phyloP scores from a whole-genome alignment of 768 basidiomycete species.

The Leccinum imitatum region DNA sequence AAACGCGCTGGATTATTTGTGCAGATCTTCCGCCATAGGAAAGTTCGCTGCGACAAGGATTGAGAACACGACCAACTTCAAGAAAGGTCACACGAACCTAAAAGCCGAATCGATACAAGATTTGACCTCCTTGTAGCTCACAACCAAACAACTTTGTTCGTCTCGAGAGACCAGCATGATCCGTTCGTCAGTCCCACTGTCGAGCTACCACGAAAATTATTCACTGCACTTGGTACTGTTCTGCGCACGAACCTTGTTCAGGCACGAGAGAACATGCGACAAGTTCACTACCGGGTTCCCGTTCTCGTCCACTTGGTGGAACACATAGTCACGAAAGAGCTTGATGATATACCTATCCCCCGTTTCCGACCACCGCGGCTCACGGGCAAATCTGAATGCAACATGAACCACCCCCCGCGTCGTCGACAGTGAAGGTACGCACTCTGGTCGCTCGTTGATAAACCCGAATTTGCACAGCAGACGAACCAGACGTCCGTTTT shows the following conservation, averaged over 20 bases:
- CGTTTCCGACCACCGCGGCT: slow-evolving; percentile 96
- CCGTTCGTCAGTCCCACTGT: slow-evolving; percentile 90
- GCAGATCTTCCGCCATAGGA: no score
- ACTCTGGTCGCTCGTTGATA: slow-evolving; percentile 99
- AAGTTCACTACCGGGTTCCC: slow-evolving; percentile 89
- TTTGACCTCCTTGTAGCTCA: slow-evolving; percentile 91
- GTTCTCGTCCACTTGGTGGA: slow-evolving; percentile 93
- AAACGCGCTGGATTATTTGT: no score
- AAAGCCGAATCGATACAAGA: slow-evolving; percentile 82
- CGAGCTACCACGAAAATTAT: slow-evolving; percentile 54
- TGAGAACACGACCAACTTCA: neutral
- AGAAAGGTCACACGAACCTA: slow-evolving; percentile 46
- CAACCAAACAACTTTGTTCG: slow-evolving; percentile 94
- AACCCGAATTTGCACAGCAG: slow-evolving; percentile 93
- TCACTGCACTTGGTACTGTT: neutral
- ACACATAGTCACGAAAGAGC: slow-evolving; percentile 96
- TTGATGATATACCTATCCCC: slow-evolving; percentile 98
- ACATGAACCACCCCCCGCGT: slow-evolving; percentile 1
- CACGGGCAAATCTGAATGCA: slow-evolving; percentile 82
- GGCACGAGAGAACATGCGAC: slow-evolving; percentile 84
- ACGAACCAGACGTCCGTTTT: slow-evolving; percentile 90
- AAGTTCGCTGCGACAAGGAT: slow-evolving; percentile 44
- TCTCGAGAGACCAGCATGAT: slow-evolving; percentile 94
- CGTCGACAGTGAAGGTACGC: slow-evolving; percentile 31
- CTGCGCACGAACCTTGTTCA: slow-evolving; percentile 76